Base-by-base conservation (phyloP, 1,284 basidiomycete genomes). In the Calocybe gambosa region DNA sequence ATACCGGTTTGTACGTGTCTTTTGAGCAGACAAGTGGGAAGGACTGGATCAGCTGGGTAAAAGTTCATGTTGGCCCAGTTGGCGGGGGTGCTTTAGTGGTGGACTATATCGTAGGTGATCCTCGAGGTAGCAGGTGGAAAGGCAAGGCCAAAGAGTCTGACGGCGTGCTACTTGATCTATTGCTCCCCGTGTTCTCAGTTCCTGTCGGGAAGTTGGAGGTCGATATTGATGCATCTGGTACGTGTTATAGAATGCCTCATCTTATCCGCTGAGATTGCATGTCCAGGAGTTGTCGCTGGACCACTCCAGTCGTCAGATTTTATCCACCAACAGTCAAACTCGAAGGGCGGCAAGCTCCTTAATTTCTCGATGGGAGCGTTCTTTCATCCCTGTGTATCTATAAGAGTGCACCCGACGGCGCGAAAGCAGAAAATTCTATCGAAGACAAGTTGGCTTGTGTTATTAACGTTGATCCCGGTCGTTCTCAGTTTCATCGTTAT, bases 171-270 rank as follows among this genome's bases (percentile, higher is more conserved):
- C 52, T 82, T 26, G 62, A 75, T 50, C 61, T 87, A 16, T 64
- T 85, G 39, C 59, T 89, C 38, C 86, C 85, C 3, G 77, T 77
- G 13, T 89, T 89, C 58, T 62, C 76, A 5, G 61, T 85, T 18
- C 77, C 82, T 9, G 68, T 89, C 38, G 80, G 80, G 26, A 70
- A 72, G 54, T 64, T 87, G 49, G 78, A 83, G 55, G 80, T 85
- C 3, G 68, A 69, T 28, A 60, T 89, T 37, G 77, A 79, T 45
- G 59, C 61, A 23, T 57, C 68, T 56, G 81, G 84, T 83, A 60
- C 50, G 74, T 58, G 50, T 20, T 38, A 43, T 21, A 50, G 43
- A 25, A 37, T 47, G 13, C 2, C 13, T 5, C 28, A 33, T 31
- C 2, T 10, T 42, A 31, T 44, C 39, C 53, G 39, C 45, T 10